A percentile compares a stretch with the other conserved stretches of the same genome.
These are phyloP conservation scores for Staphylotrichum longicolle DNA, from an alignment of 495 filamentous ascomycete genomes.

Conservation along the genomic window DNA sequence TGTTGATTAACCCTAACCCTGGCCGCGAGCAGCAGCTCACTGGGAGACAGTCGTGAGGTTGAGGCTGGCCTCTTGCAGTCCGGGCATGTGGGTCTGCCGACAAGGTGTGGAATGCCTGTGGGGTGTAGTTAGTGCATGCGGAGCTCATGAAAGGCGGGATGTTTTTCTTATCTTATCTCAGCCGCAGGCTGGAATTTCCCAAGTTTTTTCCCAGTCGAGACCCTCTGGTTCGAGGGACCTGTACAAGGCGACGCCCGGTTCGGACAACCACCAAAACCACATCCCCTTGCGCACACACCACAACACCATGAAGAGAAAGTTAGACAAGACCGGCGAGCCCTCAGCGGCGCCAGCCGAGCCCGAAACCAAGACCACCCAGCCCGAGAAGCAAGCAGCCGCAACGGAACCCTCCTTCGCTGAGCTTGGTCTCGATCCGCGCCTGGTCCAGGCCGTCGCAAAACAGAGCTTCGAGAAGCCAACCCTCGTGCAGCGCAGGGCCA, in stretches of 20 bases:
- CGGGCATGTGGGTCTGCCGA: no score
- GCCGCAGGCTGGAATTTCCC: not conserved
- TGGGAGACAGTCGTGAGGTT: no score
- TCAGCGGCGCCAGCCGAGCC: constrained; percentile 21
- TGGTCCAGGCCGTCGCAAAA: constrained; percentile 81
- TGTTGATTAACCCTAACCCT: no score
- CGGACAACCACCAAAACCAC: not conserved
- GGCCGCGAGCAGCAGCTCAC: no score
- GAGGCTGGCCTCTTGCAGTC: no score
- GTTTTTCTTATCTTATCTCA: constrained; percentile 15
- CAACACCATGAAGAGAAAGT: constrained; percentile 54
- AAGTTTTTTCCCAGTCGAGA: constrained; percentile 13
- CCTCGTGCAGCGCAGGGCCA: constrained; percentile 77
- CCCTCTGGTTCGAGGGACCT: constrained; percentile 2
- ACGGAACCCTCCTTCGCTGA: constrained; percentile 47
- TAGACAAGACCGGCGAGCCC: constrained; percentile 51
- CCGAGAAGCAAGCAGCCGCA: constrained; percentile 18
- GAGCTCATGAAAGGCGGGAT: not conserved
- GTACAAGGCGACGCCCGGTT: no score
- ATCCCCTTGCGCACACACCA: constrained; percentile 3
- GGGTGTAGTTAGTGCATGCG: no score
- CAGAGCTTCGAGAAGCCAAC: constrained; percentile 84
- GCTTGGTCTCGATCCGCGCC: constrained; percentile 75
- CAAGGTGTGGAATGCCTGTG: no score
- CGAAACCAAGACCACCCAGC: constrained; percentile 6